These are phyloP conservation scores for Gypsophila paniculata DNA, from an alignment of 179 eudicot species.

Conservation along the genomic window DNA sequence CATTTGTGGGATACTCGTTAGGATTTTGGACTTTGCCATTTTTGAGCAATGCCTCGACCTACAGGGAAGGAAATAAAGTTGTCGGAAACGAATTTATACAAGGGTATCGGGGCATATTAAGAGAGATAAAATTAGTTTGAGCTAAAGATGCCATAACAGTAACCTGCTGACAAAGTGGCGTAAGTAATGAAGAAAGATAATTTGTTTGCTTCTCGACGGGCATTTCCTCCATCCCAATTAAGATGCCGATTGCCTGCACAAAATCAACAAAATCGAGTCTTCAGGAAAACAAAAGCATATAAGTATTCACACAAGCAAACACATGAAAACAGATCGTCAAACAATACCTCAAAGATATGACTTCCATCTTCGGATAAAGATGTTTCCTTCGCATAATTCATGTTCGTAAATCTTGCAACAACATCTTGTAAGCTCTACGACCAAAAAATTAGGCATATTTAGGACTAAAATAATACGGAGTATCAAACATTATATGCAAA, in stretches of 20 bases:
- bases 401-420: conserved; percentile 73
- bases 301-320: neutral
- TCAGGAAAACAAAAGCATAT: neutral
- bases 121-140: neutral
- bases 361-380: conserved; percentile 89
- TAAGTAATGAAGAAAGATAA: conserved; percentile 75
- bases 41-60: conserved; percentile 65
- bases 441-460: conserved; percentile 17
- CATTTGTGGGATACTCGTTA: conserved; percentile 50
- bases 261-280: neutral
- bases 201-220: conserved; percentile 74
- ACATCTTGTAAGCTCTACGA: conserved; percentile 84
- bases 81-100: neutral
- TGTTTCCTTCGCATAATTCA: conserved; percentile 43
- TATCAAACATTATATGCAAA: neutral
- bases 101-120: neutral
- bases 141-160: conserved; percentile 7
- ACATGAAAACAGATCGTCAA: conserved; percentile 18
- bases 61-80: conserved; percentile 21
- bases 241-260: conserved; percentile 81
- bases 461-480: neutral
- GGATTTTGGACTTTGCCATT: conserved; percentile 50
- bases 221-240: conserved; percentile 96
- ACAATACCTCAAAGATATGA: conserved; percentile 84
- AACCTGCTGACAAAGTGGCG: conserved; percentile 96